Evolutionary conservation across 371 early-diverging fungal genomes (phyloP), one percentile per base, ranked within the genome.

Genomic region (Rhizopus arrhizus): DNA sequence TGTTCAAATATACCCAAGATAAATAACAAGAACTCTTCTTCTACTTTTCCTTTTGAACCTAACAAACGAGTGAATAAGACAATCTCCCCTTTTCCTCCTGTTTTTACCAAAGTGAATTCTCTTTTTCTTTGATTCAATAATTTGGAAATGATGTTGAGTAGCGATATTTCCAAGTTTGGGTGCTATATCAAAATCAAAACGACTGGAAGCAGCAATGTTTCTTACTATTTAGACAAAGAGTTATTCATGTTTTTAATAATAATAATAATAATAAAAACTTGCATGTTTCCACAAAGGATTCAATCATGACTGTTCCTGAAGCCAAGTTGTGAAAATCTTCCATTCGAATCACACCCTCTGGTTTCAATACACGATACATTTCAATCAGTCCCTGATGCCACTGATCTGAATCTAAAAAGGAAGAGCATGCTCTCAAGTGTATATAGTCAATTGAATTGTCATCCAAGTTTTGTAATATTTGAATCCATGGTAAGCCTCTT

Each of bases 251-350:
- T 11, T 56, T 29, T 51, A 3, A 42, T 50, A 47, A 46, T 12
- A 12, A 42, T 52, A 41, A 52, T 16, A 4, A 15, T 29, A n/a
- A 12, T 45, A 33, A 46, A 41, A 12, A 48, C 56, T 62, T 69
- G 69, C 75, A 50, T 54, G 77, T 67, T 53, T 77, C 72, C 38
- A 69, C 56, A 56, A 77, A 77, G 3, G 72, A 73, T 61, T 77
- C 77, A 35, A 73, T 69, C 62, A 77, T 58, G 2, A 70, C 73
- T 0, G 77, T 71, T 2, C 73, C 77, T 12, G 62, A 33, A 5
- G 71, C 69, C 72, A 73, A 36, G 48, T 64, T 58, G 59, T 66
- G 56, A n/a, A 64, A 54, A 16, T 78, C 78, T 31, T 70, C 62
- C 11, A 74, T 49, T 55, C 74, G 68, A 28, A 78, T 48, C n/a